Base-by-base conservation (phyloP, 2,329 filamentous ascomycete genomes). In the Ascochyta rabiei region DNA sequence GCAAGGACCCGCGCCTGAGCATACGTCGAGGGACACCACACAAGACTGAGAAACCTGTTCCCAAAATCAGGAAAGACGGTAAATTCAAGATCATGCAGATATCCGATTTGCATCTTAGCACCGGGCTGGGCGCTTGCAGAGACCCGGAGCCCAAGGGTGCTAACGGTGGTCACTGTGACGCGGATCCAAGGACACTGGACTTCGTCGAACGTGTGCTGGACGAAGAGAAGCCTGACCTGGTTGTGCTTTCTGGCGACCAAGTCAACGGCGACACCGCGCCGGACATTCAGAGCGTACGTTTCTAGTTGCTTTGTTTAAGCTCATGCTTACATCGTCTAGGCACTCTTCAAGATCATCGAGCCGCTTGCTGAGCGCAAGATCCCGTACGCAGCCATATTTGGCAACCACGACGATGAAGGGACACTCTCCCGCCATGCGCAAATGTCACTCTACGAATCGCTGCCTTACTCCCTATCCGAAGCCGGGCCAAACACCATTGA, bases 81-180 rank as follows among this genome's bases (percentile, higher is more conserved):
- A 91, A 89, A 66, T 98, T 98, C 80, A 98, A 98, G 80, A 96
- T 99, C 61, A 86, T 99, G 83, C 95, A 99, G 76, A 81, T 96
- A 50, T 89, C 92, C n/a, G 95, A 99, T 77, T 79, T 98, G 57
- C 95, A 99, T 75, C 79, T 99, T 51, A 93, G 91, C 69, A 99
- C 95, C 2, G 95, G 93, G 9, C 82, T 93, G 5, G 95, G 95
- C 9, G 77, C 78, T 39, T 99, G 95, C 71, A 86, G 95, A 61
- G 92, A 99, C 65, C 86, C 91, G n/a, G 82, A 93, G 62, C 93
- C 93, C 0, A 84, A 86, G 58, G 83, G 82, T 42, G 84, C 86
- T 62, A 85, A 91, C 47, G 87, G 87, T 5, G 89, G 88, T 10
- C 85, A 86, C 65, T 99, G 95, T 74, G 91, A 97, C 69, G 95